Evolutionary conservation across 2,329 filamentous ascomycete genomes (phyloP).

Genomic region (Fusarium liriodendri): DNA sequence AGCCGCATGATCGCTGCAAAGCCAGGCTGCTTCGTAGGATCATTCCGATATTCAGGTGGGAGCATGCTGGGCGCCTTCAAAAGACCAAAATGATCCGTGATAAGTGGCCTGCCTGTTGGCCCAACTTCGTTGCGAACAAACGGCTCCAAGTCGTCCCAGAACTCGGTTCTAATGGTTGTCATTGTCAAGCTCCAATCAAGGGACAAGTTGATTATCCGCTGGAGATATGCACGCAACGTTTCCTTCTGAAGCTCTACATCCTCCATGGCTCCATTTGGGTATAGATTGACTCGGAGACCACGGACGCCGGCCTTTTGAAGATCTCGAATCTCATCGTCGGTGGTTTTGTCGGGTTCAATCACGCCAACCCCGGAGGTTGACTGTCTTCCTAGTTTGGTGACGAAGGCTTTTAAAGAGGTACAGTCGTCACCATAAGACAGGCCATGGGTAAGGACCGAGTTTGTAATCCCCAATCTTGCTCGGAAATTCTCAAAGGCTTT

Average conservation of each 20-base stretch:
- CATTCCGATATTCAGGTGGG: slow-evolving; percentile 24
- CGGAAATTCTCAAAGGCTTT: slow-evolving; percentile 28
- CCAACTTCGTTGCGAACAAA: slow-evolving; percentile 7
- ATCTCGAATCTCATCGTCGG: slow-evolving; percentile 14
- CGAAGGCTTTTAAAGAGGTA: slow-evolving; percentile 47
- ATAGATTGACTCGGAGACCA: slow-evolving; percentile 51
- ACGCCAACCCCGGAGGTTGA: slow-evolving; percentile 36
- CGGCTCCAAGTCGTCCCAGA: slow-evolving; percentile 13
- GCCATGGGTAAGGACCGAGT: slow-evolving; percentile 51
- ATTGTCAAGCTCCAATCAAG: slow-evolving; percentile 30
- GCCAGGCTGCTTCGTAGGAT: slow-evolving; percentile 43
- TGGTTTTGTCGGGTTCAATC: slow-evolving; percentile 21
- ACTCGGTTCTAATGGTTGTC: slow-evolving; percentile 25
- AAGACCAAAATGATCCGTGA: slow-evolving; percentile 53
- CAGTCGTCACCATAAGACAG: slow-evolving; percentile 52
- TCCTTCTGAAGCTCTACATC: slow-evolving; percentile 49
- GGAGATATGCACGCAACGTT: slow-evolving; percentile 44
- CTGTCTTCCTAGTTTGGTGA: slow-evolving; percentile 39
- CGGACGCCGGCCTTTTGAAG: slow-evolving; percentile 44
- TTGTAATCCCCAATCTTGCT: slow-evolving; percentile 40
- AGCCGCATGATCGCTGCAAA: slow-evolving; percentile 38
- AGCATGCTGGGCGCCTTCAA: slow-evolving; percentile 50
- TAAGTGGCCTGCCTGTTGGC: slow-evolving; percentile 24
- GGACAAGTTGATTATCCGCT: slow-evolving; percentile 15
- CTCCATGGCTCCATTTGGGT: slow-evolving; percentile 50